Conservation (phyloP, 495 filamentous ascomycete genomes). For the Aspergillus ellipticus region DNA sequence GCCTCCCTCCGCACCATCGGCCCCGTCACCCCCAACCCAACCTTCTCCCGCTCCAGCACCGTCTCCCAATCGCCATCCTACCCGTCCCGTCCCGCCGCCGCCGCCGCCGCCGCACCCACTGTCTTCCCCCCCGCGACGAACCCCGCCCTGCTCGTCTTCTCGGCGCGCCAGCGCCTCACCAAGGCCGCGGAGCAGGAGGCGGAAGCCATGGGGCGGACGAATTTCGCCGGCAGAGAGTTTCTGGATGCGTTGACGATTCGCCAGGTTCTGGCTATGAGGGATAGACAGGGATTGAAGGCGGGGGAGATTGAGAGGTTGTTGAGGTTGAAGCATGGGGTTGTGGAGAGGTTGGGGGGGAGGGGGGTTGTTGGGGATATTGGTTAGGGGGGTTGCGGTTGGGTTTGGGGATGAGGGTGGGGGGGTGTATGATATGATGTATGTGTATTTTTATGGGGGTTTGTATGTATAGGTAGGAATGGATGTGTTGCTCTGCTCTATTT, state of each 20-base stretch:
- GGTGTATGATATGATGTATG: background rate
- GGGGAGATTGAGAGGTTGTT: slow-evolving; percentile 58
- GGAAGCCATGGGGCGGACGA: slow-evolving; percentile 37
- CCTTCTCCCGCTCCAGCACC: slow-evolving; percentile 53
- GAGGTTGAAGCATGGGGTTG: slow-evolving; percentile 54
- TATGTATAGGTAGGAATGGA: too few species aligned
- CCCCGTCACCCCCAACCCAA: slow-evolving; percentile 59
- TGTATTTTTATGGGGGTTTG: background rate
- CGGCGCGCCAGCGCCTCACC: slow-evolving; percentile 39
- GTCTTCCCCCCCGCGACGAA: slow-evolving; percentile 48
- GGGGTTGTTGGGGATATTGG: slow-evolving; percentile 40
- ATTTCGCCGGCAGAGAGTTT: slow-evolving; percentile 47
- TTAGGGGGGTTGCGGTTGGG: background rate
- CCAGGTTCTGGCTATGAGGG: slow-evolving; percentile 58
- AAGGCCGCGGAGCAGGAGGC: slow-evolving; percentile 51
- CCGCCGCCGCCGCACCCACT: slow-evolving; percentile 25
- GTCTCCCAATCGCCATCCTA: slow-evolving; percentile 27
- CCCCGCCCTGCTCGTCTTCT: slow-evolving; percentile 51
- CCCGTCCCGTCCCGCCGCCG: slow-evolving; percentile 8
- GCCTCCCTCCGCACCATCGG: slow-evolving; percentile 60
- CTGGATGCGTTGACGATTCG: slow-evolving; percentile 59
- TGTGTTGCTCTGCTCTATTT: too few species aligned
- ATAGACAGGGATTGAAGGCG: slow-evolving; percentile 45
- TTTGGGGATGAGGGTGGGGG: background rate
- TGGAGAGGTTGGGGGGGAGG: slow-evolving; percentile 49